Conservation (phyloP, 352 stramenopile species). For the Elongisporangium senticosum region DNA sequence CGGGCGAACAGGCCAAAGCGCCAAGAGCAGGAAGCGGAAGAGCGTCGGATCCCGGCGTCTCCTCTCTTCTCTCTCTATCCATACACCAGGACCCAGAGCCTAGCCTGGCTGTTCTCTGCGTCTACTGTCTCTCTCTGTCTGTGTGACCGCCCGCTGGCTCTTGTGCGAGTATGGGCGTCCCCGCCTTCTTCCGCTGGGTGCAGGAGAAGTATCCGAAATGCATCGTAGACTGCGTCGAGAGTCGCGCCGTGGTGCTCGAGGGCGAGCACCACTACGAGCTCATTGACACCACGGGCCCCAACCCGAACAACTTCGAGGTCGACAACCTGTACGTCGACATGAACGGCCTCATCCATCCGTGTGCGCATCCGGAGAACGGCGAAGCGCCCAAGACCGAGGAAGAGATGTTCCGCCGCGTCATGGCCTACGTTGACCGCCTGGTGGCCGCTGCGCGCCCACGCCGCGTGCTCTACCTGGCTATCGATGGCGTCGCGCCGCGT, state of each 20-base stretch:
- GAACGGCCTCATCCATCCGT: conserved; percentile 99
- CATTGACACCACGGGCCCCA: conserved; percentile 77
- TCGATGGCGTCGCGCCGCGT: conserved; percentile 97
- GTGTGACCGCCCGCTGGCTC: not conserved
- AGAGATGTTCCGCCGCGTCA: conserved; percentile 98
- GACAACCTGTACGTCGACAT: conserved; percentile 99
- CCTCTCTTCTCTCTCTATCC: not conserved
- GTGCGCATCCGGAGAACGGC: conserved; percentile 94
- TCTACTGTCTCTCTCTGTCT: not conserved
- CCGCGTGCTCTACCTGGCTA: conserved; percentile 96
- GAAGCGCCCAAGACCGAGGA: conserved; percentile 92
- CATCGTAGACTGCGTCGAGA: conserved; percentile 87
- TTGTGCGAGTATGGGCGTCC: conserved; percentile 90
- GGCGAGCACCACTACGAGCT: conserved; percentile 79
- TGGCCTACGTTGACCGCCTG: conserved; percentile 96
- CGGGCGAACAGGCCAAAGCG: not conserved
- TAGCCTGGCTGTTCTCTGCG: not conserved
- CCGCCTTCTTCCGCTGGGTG: conserved; percentile 99
- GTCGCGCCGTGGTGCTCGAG: conserved; percentile 68
- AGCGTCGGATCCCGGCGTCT: not conserved
- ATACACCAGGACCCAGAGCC: not conserved
- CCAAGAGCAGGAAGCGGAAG: not conserved
- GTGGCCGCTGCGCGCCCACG: conserved; percentile 92
- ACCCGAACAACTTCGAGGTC: conserved; percentile 92
- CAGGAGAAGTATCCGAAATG: conserved; percentile 99